Evolutionary conservation across 108 stramenopile genomes (phyloP).

Genomic region (Stephanodiscus minutulus): DNA sequence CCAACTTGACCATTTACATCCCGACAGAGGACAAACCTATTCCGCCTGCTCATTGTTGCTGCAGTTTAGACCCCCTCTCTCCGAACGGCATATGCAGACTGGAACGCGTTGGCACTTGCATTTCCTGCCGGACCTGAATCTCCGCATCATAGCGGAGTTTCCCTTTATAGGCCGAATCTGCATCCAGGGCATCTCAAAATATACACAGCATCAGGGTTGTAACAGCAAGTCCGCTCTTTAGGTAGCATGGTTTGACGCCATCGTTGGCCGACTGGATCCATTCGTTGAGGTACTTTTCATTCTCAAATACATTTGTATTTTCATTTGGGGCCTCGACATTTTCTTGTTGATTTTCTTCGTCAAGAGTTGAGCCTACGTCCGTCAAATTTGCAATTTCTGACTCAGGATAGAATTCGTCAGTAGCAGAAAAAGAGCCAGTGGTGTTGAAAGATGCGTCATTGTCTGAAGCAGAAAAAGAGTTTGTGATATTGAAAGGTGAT

Average conservation of each 20-base stretch:
- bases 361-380: neutral
- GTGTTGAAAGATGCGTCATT: neutral
- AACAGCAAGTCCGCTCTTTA: neutral
- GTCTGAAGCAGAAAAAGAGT: neutral
- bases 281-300: neutral
- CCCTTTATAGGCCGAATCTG: no score
- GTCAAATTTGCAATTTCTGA: neutral
- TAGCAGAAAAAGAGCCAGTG: neutral
- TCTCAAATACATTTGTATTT: neutral
- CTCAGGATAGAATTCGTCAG: slow-evolving; percentile 2
- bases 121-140: neutral
- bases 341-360: neutral
- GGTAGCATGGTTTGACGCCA: neutral
- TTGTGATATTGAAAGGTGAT: slow-evolving; percentile 8
- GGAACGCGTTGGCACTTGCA: neutral
- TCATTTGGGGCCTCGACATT: neutral
- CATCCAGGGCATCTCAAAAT: neutral
- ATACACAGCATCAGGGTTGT: neutral
- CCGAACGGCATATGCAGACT: neutral
- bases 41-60: no score
- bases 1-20: no score
- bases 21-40: no score
- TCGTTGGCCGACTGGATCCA: neutral
- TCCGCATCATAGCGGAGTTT: neutral
- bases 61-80: neutral